Percentiles rank a stretch among this genome's conserved stretches.
Conservation (phyloP, 225 moss, liverwort and hornwort genomes). For the Marchantia paleacea region DNA sequence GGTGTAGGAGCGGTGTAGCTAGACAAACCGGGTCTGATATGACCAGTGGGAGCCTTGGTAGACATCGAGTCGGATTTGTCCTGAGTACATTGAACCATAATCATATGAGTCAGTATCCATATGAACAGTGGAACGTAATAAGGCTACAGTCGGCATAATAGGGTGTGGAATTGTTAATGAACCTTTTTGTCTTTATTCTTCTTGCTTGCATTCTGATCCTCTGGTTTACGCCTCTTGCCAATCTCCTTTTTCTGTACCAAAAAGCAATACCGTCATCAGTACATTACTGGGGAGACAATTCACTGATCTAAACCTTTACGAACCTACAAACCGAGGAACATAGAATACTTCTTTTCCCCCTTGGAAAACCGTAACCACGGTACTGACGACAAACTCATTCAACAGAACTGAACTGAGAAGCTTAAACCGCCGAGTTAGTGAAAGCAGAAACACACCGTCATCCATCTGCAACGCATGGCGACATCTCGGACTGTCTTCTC, state of each 20-base stretch:
- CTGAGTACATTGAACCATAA: background rate
- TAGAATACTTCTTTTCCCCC: too few species aligned
- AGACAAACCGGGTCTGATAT: constrained; percentile 38
- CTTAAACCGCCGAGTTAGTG: background rate
- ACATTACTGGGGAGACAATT: too few species aligned
- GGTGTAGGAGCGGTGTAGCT: constrained; percentile 64
- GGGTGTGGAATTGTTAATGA: background rate
- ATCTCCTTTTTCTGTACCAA: constrained; percentile 70
- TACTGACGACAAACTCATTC: too few species aligned
- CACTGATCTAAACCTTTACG: too few species aligned
- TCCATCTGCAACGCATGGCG: constrained; percentile 89
- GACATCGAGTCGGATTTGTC: constrained; percentile 51
- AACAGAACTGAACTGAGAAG: background rate
- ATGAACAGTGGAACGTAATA: too few species aligned
- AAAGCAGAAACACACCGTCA: constrained; percentile 49
- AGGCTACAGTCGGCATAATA: too few species aligned
- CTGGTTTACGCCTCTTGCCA: constrained; percentile 68
- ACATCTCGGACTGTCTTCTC: constrained; percentile 96
- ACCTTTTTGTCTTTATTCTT: constrained; percentile 75
- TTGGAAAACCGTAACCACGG: too few species aligned
- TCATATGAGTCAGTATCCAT: too few species aligned
- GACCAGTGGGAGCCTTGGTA: constrained; percentile 45
- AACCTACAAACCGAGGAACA: too few species aligned
- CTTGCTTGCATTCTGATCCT: constrained; percentile 64
- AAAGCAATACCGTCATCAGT: background rate